Conservation (phyloP, 306 rosid species). For the Pterocarpus macrocarpus region DNA sequence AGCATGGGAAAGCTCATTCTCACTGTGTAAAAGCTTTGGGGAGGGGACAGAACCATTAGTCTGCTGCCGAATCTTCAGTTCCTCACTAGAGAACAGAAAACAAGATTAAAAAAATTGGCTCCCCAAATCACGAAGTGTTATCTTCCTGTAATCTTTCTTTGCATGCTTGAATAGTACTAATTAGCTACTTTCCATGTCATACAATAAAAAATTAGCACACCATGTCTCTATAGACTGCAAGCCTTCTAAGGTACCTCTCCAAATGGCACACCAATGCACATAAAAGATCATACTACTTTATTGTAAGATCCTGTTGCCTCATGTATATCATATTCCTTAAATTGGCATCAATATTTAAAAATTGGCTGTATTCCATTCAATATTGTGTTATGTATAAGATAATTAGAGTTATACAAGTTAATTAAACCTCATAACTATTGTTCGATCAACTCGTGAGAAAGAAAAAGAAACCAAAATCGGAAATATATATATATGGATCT, state of each 20-base stretch:
- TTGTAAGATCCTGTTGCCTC: background rate
- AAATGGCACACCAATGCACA: conserved; percentile 13
- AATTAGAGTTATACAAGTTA: background rate
- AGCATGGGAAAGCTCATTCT: conserved; percentile 79
- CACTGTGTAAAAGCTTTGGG: conserved; percentile 64
- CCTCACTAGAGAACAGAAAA: conserved; percentile 67
- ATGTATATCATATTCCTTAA: background rate
- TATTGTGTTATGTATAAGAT: background rate
- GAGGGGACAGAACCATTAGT: conserved; percentile 68
- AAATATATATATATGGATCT: background rate
- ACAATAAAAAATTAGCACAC: conserved; percentile 9
- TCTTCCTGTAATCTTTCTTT: conserved; percentile 56
- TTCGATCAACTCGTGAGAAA: background rate
- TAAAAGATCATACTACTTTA: conserved; percentile 33
- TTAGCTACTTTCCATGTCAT: conserved; percentile 62
- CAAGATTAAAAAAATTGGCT: conserved; percentile 34
- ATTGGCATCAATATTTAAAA: conserved; percentile 26
- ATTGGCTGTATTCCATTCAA: conserved; percentile 28
- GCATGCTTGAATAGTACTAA: conserved; percentile 64
- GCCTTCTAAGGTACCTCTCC: conserved; percentile 5
- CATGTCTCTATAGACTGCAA: conserved; percentile 9
- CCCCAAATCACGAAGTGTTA: conserved; percentile 57
- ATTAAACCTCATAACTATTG: background rate
- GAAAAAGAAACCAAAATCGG: background rate
- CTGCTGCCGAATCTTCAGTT: conserved; percentile 81